A percentile compares a stretch with the other conserved stretches of the same genome.
Evolutionary conservation across 345 rosid genomes (phyloP).

Genomic region (Fremontodendron californicum): DNA sequence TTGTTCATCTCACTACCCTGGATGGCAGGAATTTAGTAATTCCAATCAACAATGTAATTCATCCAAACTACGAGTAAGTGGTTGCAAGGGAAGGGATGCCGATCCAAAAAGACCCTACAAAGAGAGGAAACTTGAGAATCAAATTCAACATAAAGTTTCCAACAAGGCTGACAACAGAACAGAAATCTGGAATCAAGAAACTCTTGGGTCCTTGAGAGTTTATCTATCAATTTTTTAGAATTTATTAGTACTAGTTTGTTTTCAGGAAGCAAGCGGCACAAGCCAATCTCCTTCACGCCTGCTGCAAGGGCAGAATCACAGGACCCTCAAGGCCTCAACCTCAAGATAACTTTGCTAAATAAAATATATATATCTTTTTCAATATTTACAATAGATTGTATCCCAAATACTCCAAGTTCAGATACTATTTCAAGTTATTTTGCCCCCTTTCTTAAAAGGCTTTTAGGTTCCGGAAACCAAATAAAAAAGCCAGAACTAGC

Average conservation of each 20-base stretch:
- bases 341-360: not conserved
- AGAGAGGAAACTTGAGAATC: constrained; percentile 54
- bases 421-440: too few relatives aligned
- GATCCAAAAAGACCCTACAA: constrained; percentile 51
- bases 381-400: too few relatives aligned
- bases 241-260: not conserved
- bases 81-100: constrained; percentile 82
- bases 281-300: too few relatives aligned
- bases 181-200: constrained; percentile 49
- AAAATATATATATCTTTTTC: too few relatives aligned
- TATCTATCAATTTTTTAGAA: not conserved
- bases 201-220: constrained; percentile 31
- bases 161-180: constrained; percentile 41
- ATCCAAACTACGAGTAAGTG: constrained; percentile 70
- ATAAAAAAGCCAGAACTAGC: too few relatives aligned
- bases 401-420: too few relatives aligned
- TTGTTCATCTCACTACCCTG: constrained; percentile 47
- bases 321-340: too few relatives aligned
- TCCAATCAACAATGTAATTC: constrained; percentile 57
- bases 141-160: constrained; percentile 65
- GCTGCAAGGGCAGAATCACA: not conserved
- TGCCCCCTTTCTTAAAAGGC: too few relatives aligned
- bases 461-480: too few relatives aligned
- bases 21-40: constrained; percentile 62
- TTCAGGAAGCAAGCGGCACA: not conserved